Evolutionary conservation across 2,329 filamentous ascomycete species (phyloP).

Genomic region (Hyphodiscus sp.): DNA sequence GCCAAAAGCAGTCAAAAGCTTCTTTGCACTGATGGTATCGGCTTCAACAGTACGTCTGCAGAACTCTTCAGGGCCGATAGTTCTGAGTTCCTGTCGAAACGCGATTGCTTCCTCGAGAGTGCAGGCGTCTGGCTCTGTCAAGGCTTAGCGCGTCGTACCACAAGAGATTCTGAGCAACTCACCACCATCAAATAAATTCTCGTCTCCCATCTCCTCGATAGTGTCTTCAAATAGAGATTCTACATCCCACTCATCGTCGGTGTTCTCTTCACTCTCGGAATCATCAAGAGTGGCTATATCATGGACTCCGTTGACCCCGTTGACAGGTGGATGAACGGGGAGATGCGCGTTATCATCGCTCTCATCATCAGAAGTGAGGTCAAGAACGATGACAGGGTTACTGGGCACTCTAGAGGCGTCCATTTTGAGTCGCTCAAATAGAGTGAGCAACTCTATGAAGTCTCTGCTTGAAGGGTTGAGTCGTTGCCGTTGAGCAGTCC

Average conservation of each 20-base stretch:
- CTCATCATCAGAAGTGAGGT: conserved; percentile 13
- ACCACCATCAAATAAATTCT: conserved; percentile 38
- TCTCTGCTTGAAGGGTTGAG: conserved; percentile 2
- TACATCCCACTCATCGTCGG: conserved; percentile 32
- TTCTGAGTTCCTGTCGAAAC: conserved; percentile 65
- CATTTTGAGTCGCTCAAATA: neutral
- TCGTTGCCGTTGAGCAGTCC: neutral
- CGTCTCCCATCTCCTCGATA: conserved; percentile 40
- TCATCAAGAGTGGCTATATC: conserved; percentile 13
- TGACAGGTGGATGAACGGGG: conserved; percentile 10
- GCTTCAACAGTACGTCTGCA: conserved; percentile 64
- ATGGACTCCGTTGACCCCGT: conserved; percentile 1
- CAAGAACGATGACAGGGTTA: conserved; percentile 5
- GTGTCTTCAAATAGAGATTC: conserved; percentile 42
- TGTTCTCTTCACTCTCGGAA: conserved; percentile 15
- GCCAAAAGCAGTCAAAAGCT: conserved; percentile 80
- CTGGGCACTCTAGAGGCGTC: conserved; percentile 5
- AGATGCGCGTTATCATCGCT: conserved; percentile 4
- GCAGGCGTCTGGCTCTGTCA: conserved; percentile 36
- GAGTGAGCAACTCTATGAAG: neutral
- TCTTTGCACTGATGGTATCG: conserved; percentile 68
- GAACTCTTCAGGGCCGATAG: conserved; percentile 73
- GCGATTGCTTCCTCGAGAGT: conserved; percentile 61
- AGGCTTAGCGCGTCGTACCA: conserved; percentile 20
- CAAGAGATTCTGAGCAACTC: conserved; percentile 19